phyloP scores from a whole-genome alignment of 2,329 filamentous ascomycete genomes.

The Nothophoma quercina region DNA sequence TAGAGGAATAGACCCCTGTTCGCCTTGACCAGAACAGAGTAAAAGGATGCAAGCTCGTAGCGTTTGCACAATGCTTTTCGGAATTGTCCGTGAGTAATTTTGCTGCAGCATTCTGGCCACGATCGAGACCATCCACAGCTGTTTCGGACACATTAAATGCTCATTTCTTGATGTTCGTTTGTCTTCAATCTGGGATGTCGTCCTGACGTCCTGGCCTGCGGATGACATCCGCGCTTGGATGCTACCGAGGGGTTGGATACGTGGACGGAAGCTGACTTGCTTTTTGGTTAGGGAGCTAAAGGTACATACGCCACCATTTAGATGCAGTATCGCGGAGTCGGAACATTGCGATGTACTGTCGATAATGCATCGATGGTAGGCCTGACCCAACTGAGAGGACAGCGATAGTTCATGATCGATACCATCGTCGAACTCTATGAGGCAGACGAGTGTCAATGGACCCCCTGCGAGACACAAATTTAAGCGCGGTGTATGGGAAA shows the following conservation, averaged over 20 bases:
- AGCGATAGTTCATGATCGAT: not conserved
- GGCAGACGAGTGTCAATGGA: not conserved
- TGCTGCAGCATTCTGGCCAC: not conserved
- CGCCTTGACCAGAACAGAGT: conserved; percentile 3
- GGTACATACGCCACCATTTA: conserved; percentile 14
- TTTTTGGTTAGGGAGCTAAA: conserved; percentile 15
- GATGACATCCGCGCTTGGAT: conserved; percentile 20
- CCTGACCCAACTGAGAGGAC: not conserved
- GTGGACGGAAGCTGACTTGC: conserved; percentile 24
- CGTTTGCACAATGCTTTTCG: conserved; percentile 4
- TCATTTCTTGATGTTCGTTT: not conserved
- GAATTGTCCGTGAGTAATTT: not conserved
- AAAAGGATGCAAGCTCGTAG: conserved; percentile 5
- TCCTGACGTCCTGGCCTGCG: not conserved
- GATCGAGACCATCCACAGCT: conserved; percentile 2
- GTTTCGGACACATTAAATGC: conserved; percentile 8
- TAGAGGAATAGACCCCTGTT: conserved; percentile 3
- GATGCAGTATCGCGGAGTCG: conserved; percentile 24
- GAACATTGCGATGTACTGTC: conserved; percentile 11
- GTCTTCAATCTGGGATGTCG: not conserved
- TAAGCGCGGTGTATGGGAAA: not conserved
- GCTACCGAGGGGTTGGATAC: conserved; percentile 22
- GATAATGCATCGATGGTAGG: not conserved
- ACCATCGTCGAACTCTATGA: not conserved
- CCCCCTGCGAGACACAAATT: not conserved